These are phyloP conservation scores for Ustilago trichophora DNA, from an alignment of 1,284 basidiomycete species.

Conservation along the genomic window DNA sequence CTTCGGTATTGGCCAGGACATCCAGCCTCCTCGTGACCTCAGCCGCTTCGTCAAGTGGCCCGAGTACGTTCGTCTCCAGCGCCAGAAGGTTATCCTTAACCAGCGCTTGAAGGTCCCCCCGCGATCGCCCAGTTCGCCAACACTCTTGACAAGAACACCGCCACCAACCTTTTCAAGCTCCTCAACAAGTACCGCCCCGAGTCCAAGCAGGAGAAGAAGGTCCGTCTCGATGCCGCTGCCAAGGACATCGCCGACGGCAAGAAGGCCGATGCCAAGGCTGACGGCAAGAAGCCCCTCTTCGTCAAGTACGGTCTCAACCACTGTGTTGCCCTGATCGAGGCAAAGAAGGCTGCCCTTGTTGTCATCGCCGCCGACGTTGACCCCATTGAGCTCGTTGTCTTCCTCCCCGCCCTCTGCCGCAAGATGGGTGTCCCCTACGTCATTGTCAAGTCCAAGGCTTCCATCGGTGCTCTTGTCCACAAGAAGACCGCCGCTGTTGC, in stretches of 20 bases:
- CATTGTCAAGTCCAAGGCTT: constrained; percentile 95
- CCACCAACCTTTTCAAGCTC: constrained; percentile 96
- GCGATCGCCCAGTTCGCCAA: constrained; percentile 98
- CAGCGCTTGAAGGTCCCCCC: constrained; percentile 99
- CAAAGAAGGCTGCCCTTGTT: constrained; percentile 96
- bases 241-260: constrained; percentile 77
- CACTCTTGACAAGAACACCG: constrained; percentile 99
- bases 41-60: constrained; percentile 99
- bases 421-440: constrained; percentile 99
- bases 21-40: constrained; percentile 88
- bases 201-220: constrained; percentile 97
- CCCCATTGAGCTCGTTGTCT: constrained; percentile 93
- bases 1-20: constrained; percentile 96
- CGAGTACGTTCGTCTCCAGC: constrained; percentile 96
- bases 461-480: constrained; percentile 94
- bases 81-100: constrained; percentile 98
- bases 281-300: constrained; percentile 83
- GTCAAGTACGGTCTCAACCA: constrained; percentile 99
- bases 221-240: constrained; percentile 81
- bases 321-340: constrained; percentile 85
- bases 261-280: constrained; percentile 66
- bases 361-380: constrained; percentile 98
- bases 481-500: constrained; percentile 96
- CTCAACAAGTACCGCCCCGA: constrained; percentile 95
- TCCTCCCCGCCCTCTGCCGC: constrained; percentile 96